A percentile compares a stretch with the other conserved stretches of the same genome.
phyloP scores from a whole-genome alignment of 352 stramenopile genomes.

The Pythium phragmiticola region DNA sequence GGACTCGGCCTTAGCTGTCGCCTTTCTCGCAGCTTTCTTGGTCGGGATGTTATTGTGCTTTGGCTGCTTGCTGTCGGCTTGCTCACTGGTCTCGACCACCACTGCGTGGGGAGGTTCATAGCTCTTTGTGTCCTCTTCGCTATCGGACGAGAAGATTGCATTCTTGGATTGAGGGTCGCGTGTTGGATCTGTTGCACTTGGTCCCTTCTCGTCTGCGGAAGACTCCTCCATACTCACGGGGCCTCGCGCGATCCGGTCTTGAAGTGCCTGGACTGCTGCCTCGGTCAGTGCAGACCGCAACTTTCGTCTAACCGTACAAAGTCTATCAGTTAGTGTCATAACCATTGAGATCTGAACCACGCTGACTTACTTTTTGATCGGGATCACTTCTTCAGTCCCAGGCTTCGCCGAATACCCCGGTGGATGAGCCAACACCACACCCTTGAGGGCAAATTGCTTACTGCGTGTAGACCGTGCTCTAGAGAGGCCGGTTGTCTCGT shows the following conservation, averaged over 20 bases:
- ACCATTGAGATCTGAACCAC: neutral
- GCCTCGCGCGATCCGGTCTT: slow-evolving; percentile 17
- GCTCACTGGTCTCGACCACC: neutral
- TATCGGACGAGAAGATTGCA: slow-evolving; percentile 26
- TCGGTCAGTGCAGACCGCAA: slow-evolving; percentile 18
- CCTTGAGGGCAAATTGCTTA: neutral
- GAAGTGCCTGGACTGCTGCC: slow-evolving; percentile 5
- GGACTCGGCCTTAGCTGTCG: neutral
- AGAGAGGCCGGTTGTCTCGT: neutral
- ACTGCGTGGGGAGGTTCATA: neutral
- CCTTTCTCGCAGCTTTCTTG: slow-evolving; percentile 13
- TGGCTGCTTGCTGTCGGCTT: slow-evolving; percentile 1
- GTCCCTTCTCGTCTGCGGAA: neutral
- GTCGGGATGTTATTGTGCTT: neutral
- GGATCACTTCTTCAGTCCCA: neutral
- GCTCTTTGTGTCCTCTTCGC: slow-evolving; percentile 17
- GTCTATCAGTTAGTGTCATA: neutral
- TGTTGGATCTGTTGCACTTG: neutral
- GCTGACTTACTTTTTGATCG: slow-evolving; percentile 5
- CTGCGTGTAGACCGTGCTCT: neutral
- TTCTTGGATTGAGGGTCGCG: slow-evolving; percentile 2
- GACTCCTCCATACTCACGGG: neutral
- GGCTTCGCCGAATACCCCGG: neutral
- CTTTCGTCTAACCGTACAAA: slow-evolving; percentile 10
- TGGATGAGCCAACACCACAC: neutral